Percentiles rank a stretch among this genome's conserved stretches.
Conservation (phyloP, 495 filamentous ascomycete species). For the Daldinia childiae region DNA sequence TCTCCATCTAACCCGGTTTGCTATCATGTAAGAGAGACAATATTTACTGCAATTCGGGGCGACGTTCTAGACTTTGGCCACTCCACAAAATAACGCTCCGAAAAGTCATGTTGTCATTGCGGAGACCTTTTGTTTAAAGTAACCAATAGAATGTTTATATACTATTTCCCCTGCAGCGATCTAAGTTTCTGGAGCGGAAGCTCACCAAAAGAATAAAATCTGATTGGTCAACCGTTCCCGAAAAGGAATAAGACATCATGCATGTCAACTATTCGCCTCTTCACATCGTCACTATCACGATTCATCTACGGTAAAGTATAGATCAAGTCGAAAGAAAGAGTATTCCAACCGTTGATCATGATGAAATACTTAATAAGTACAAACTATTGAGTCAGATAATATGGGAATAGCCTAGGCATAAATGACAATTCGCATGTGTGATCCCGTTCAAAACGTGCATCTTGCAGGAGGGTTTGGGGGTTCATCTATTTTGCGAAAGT, state of each 20-base stretch:
- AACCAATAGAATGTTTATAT: slow-evolving; percentile 7
- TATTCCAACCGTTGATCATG: slow-evolving; percentile 29
- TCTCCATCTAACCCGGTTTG: not conserved
- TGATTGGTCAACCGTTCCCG: slow-evolving; percentile 36
- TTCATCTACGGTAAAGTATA: slow-evolving; percentile 24
- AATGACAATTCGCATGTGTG: slow-evolving; percentile 24
- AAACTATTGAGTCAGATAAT: not conserved
- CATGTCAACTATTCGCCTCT: slow-evolving; percentile 19
- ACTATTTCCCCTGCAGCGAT: slow-evolving; percentile 33
- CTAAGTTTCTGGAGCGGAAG: slow-evolving; percentile 21
- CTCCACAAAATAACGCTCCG: slow-evolving; percentile 29
- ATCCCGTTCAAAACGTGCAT: not conserved
- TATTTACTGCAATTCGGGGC: too few species aligned
- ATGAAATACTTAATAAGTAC: slow-evolving; percentile 18
- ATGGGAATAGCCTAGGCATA: slow-evolving; percentile 5
- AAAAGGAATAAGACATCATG: slow-evolving; percentile 34
- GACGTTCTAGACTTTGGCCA: slow-evolving; percentile 19
- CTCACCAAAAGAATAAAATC: not conserved
- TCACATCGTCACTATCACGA: slow-evolving; percentile 14
- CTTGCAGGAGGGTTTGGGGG: not conserved
- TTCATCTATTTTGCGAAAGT: slow-evolving; percentile 7
- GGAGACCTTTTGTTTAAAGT: not conserved
- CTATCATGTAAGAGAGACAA: not conserved
- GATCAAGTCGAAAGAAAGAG: slow-evolving; percentile 6
- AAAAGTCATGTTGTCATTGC: slow-evolving; percentile 43